Base-by-base conservation (phyloP, 2,329 filamentous ascomycete genomes). In the Lasiodiplodia sp. region DNA sequence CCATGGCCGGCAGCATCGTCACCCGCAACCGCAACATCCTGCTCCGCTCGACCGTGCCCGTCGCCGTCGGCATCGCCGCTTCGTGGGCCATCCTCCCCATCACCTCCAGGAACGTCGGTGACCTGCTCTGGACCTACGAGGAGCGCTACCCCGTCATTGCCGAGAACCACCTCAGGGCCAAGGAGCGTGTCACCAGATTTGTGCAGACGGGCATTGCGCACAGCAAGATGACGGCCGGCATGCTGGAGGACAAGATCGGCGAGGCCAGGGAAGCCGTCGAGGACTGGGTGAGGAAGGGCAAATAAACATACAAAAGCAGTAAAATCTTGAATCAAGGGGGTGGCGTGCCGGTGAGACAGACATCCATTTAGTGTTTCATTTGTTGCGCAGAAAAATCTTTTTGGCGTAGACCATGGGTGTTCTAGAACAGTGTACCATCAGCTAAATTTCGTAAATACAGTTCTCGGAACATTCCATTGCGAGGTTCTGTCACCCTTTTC, bases 1-100 rank as follows among this genome's bases (percentile, higher is more conserved):
- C 93, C 75, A 97, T 99, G 94, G 93, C 96, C 44, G 96, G 95
- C 74, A 94, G 90, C 80, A 98, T 99, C 79, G 85, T 97, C 67
- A 89, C 92, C 67, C 90, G 95, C 71, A 96, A 97, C 85, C 90
- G 95, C 74, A 94, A 92, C 80, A 87, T 98, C 71, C 79, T 97
- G 71, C 84, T 99, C 66, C 90, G 96, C 73, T 90, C 91, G 66
- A 85, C 90, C 2, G 87, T 92, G 2, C 96, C 96, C 12, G 81
- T 95, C 62, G 90, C 90, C 23, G 88, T 97, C 53, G 96, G 94
- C 72, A 83, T 97, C 71, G 90, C 90, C 68, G 92, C 94, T 68
- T 94, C 92, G 69, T 96, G 94, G 89, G 85, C 90, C 70, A 90
- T 97, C 49, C 83, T 99, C 60, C 96, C 96, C 55, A 85, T 96